Evolutionary conservation across 225 moss, liverwort and hornwort species (phyloP), one percentile per base, ranked within the genome.

Genomic region (Takakia lepidozioides): DNA sequence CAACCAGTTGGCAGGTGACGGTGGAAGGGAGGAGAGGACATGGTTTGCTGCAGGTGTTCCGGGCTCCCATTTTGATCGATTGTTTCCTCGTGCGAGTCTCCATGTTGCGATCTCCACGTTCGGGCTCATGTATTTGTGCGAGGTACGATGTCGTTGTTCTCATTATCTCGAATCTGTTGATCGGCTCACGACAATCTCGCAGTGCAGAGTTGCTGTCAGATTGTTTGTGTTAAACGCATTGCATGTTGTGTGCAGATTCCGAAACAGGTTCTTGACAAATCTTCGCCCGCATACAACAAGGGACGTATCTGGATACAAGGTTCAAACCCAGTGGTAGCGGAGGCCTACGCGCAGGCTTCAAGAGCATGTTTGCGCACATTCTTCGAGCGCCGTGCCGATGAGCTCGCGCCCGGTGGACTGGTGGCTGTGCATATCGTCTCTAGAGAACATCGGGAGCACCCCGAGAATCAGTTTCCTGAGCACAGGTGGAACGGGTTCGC

Each of bases 231-330:
- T n/a, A n/a, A n/a, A n/a, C n/a, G n/a, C n/a, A n/a, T n/a, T n/a
- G n/a, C n/a, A n/a, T n/a, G n/a, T n/a, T n/a, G n/a, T 36, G 0
- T 28, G 52, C 66, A 72, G 72, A 22, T 72, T 17, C 72, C 67
- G 1, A 46, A 41, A 8, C 4, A 61, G 11, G 44, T 72, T 25
- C 21, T 28, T 14, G 61, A 65, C 25, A 46, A 46, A 42, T 25
- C 38, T 10, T 62, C 50, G 26, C 66, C 61, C 4, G 66, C 72
- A 24, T 72, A 61, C 36, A 72, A 67, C 43, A 61, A 56, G 52
- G 66, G 56, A 26, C 59, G 40, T 17, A 50, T 56, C 0, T 66
- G 62, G 29, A 18, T 67, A 5, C 18, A 62, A 4, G 49, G 53
- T 19, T 40, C 51, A 11, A 52, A 38, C 40, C 45, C 11, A 1